Evolutionary conservation across 169 alveolate genomes (phyloP).

Genomic region (Plasmodium vinckei): DNA sequence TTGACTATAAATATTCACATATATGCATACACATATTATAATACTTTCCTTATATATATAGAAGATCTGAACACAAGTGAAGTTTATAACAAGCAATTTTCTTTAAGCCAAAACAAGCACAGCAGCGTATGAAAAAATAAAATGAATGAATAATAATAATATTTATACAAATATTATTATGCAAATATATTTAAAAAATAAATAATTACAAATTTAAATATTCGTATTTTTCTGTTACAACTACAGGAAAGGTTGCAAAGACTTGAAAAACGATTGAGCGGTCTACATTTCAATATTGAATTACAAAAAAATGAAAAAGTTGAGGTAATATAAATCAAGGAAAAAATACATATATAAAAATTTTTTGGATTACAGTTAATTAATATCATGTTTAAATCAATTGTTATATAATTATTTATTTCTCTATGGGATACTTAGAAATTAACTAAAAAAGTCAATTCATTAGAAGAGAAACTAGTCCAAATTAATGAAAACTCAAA

Average conservation of each 20-base stretch:
- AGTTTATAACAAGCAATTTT: slow-evolving; percentile 58
- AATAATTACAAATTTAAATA: background rate
- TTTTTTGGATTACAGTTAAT: background rate
- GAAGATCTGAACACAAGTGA: slow-evolving; percentile 52
- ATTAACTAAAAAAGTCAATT: slow-evolving; percentile 46
- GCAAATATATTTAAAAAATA: slow-evolving; percentile 6
- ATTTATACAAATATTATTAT: background rate
- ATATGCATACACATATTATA: background rate
- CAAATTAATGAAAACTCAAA: slow-evolving; percentile 73
- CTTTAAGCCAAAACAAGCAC: slow-evolving; percentile 66
- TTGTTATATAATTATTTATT: no score
- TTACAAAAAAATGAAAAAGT: slow-evolving; percentile 74
- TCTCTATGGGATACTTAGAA: slow-evolving; percentile 4
- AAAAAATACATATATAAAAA: background rate
- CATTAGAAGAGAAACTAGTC: slow-evolving; percentile 53
- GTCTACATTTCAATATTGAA: slow-evolving; percentile 66
- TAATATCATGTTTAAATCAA: no score
- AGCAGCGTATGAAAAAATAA: slow-evolving; percentile 23
- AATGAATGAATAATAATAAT: slow-evolving; percentile 1
- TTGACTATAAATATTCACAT: background rate
- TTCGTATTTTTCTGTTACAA: background rate
- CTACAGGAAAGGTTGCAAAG: slow-evolving; percentile 61
- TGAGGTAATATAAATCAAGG: slow-evolving; percentile 51
- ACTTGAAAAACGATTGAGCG: slow-evolving; percentile 66
- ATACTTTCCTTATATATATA: background rate